These are phyloP conservation scores for Rhizoclosmatium globosum DNA, from an alignment of 192 early-diverging fungal species.

Conservation along the genomic window DNA sequence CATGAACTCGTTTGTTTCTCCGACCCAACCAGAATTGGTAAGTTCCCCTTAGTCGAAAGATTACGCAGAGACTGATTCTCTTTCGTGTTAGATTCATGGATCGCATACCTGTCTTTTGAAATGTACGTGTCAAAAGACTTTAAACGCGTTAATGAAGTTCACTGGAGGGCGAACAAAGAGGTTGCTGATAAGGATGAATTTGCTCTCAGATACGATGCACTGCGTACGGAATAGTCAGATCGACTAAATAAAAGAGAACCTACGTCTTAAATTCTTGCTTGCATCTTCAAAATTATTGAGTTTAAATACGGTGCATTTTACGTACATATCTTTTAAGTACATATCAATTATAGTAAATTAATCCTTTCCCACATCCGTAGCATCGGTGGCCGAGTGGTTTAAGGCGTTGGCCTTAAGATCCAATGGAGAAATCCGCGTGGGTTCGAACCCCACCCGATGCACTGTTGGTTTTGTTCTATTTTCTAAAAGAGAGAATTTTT, in stretches of 20 bases:
- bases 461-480: background rate
- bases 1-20: conserved; percentile 51
- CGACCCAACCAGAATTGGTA: background rate
- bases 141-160: conserved; percentile 55
- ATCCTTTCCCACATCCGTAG: too few relatives aligned
- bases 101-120: conserved; percentile 50
- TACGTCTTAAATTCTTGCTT: too few relatives aligned
- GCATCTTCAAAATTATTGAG: too few relatives aligned
- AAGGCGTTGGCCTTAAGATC: conserved; percentile 57
- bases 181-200: conserved; percentile 67
- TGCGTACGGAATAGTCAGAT: conserved; percentile 23
- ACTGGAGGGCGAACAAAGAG: conserved; percentile 66
- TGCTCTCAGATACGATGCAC: conserved; percentile 42
- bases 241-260: too few relatives aligned
- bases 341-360: too few relatives aligned
- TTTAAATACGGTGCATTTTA: too few relatives aligned
- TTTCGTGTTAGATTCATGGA: conserved; percentile 44
- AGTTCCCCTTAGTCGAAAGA: background rate
- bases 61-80: too few relatives aligned
- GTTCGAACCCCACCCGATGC: conserved; percentile 58
- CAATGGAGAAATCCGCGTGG: conserved; percentile 53
- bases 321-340: too few relatives aligned
- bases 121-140: conserved; percentile 55
- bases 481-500: too few relatives aligned
- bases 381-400: conserved; percentile 56